Percentiles rank a stretch among this genome's conserved stretches.
Evolutionary conservation across 2,329 filamentous ascomycete species (phyloP).

Genomic region (Ascomycota sp.): DNA sequence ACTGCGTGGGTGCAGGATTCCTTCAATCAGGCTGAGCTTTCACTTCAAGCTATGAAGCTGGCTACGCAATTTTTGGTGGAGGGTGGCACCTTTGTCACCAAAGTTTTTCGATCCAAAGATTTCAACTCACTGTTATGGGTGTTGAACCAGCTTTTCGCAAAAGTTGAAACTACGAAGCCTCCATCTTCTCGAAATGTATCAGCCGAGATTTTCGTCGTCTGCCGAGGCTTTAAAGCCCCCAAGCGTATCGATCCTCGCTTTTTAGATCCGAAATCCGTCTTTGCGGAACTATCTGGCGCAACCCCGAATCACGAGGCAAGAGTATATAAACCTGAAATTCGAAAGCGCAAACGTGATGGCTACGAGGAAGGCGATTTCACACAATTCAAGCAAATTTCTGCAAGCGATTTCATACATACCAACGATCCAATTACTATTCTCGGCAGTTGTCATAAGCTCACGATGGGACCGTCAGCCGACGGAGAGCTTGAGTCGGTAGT

Average conservation of each 20-base stretch:
- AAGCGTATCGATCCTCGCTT: slow-evolving; percentile 85
- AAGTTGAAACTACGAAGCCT: slow-evolving; percentile 92
- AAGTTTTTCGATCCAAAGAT: slow-evolving; percentile 91
- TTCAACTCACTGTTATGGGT: slow-evolving; percentile 94
- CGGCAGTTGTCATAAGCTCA: slow-evolving; percentile 62
- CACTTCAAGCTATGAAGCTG: slow-evolving; percentile 72
- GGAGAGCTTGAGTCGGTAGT: slow-evolving; percentile 73
- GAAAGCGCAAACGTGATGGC: slow-evolving; percentile 92
- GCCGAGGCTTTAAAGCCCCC: slow-evolving; percentile 81
- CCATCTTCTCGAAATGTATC: slow-evolving; percentile 89
- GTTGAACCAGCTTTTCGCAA: slow-evolving; percentile 84
- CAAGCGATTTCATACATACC: slow-evolving; percentile 85
- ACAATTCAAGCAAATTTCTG: slow-evolving; percentile 71
- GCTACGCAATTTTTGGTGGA: slow-evolving; percentile 81
- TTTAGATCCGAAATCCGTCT: slow-evolving; percentile 70
- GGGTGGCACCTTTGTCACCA: slow-evolving; percentile 86
- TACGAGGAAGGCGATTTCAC: slow-evolving; percentile 92
- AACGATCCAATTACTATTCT: slow-evolving; percentile 82
- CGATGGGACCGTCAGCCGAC: slow-evolving; percentile 58
- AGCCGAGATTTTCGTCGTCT: slow-evolving; percentile 96
- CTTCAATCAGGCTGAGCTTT: slow-evolving; percentile 88
- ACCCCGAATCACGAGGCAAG: slow-evolving; percentile 92
- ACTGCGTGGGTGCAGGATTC: slow-evolving; percentile 96
- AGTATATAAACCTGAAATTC: slow-evolving; percentile 90
- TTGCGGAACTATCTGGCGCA: slow-evolving; percentile 69